Evolutionary conservation across 768 basidiomycete genomes (phyloP).

Genomic region (Auricularia sp.): DNA sequence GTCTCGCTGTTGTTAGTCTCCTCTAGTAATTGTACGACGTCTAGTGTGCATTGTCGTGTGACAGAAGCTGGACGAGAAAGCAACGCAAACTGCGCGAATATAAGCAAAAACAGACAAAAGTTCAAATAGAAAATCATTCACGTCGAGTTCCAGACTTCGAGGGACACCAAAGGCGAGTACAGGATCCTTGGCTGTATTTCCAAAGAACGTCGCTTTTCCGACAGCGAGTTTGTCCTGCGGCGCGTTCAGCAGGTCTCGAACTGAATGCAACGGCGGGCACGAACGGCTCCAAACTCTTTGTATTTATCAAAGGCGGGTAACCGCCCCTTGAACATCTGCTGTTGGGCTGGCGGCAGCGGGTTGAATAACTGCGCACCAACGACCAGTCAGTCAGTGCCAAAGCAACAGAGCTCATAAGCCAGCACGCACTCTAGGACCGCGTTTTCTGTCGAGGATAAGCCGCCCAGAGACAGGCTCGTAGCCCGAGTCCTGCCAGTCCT

Average conservation of each 20-base stretch:
- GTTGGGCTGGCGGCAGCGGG: neutral
- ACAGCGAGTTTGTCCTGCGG: neutral
- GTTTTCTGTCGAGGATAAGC: neutral
- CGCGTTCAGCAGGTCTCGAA: neutral
- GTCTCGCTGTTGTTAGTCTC: conserved; percentile 17
- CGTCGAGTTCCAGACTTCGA: conserved; percentile 59
- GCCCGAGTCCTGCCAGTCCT: neutral
- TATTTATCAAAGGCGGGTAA: neutral
- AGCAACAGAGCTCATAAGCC: neutral
- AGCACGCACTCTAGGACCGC: neutral
- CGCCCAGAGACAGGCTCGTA: neutral
- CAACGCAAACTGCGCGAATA: conserved; percentile 44
- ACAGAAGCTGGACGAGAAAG: conserved; percentile 64
- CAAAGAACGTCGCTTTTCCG: conserved; percentile 2
- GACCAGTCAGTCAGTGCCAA: neutral
- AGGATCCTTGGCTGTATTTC: conserved; percentile 10
- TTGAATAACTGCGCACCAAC: neutral
- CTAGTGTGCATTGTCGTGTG: conserved; percentile 56
- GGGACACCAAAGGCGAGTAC: conserved; percentile 65
- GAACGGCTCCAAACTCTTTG: neutral
- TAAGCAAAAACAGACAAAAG: too few relatives aligned
- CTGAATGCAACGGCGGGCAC: neutral
- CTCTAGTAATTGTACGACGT: conserved; percentile 38
- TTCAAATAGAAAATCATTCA: conserved; percentile 20
- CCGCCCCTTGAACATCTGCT: neutral